Base-by-base conservation (phyloP, 306 rosid species). In the Crotalaria pallida region DNA sequence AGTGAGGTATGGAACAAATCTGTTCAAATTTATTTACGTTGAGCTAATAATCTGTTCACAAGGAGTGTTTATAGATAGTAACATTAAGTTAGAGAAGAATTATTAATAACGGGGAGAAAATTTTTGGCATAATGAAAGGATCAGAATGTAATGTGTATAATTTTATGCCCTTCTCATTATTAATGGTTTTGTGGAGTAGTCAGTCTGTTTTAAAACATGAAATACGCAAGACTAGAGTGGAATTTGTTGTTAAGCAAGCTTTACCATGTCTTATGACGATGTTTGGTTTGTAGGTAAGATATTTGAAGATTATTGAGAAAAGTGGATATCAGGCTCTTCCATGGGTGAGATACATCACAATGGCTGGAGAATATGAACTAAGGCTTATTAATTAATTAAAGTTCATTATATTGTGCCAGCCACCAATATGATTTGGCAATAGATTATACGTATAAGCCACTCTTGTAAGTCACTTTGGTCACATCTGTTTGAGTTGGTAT, bases 251-350 rank as follows among this genome's bases (percentile, higher is more conserved):
- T 27, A 5, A 18, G 22, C 18, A n/a, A n/a, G n/a, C n/a, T n/a
- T 64, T 31, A 68, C 44, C 17, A 33, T 49, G 22, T 50, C 4
- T n/a, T 24, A 38, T 36, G 65, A 43, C 45, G 51, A 10, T 27
- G 3, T 31, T 49, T 45, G 81, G 49, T 79, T 73, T 79, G 82
- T 75, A 94, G 99, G 99, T 94, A 80, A 96, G 99, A 60, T 94
- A 94, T 79, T 69, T 94, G 89, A 94, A 94, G 97, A 94, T 94
- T 36, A 94, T 94, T 74, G 98, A 94, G 84, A 94, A 94, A 84
- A 94, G 99, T 68, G 99, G 99, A 65, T 91, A 94, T 80, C 99
- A 94, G 84, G 95, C 99, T 77, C 99, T 95, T 77, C 99, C 99
- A 55, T 95, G 99, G 99, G 99, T 95, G 84, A 91, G 99, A 79